A percentile compares a stretch with the other conserved stretches of the same genome.
phyloP scores from a whole-genome alignment of 495 filamentous ascomycete genomes.

The Aspergillus diversus region DNA sequence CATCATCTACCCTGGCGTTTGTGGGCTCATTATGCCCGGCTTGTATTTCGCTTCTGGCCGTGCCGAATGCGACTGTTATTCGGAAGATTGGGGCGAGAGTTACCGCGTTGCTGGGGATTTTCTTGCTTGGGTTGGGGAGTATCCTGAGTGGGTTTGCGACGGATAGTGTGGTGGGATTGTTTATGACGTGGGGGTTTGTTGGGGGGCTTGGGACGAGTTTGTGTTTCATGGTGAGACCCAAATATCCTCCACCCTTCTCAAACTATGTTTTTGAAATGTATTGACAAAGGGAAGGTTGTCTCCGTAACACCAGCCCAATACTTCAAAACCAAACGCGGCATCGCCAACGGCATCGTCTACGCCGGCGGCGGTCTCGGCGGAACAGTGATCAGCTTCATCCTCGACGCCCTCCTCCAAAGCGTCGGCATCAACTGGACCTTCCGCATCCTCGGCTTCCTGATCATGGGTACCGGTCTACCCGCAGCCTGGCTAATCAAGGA shows the following conservation, averaged over 20 bases:
- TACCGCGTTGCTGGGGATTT: slow-evolving; percentile 48
- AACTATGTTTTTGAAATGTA: too few species aligned
- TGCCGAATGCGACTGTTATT: slow-evolving; percentile 54
- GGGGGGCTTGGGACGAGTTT: slow-evolving; percentile 56
- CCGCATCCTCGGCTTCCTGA: slow-evolving; percentile 53
- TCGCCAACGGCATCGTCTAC: slow-evolving; percentile 61
- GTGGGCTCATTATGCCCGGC: slow-evolving; percentile 57
- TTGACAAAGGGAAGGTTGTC: slow-evolving; percentile 17
- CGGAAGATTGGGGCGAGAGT: slow-evolving; percentile 49
- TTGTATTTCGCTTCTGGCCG: slow-evolving; percentile 50
- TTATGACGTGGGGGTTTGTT: slow-evolving; percentile 58
- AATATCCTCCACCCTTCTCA: too few species aligned
- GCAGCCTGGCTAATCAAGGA: slow-evolving; percentile 62
- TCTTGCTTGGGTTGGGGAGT: slow-evolving; percentile 50
- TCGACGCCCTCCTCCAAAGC: slow-evolving; percentile 48
- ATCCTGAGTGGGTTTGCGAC: slow-evolving; percentile 54
- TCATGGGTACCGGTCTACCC: slow-evolving; percentile 53
- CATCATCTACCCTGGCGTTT: slow-evolving; percentile 56
- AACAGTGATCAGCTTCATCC: slow-evolving; percentile 50
- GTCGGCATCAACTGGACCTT: slow-evolving; percentile 60
- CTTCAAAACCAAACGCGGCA: slow-evolving; percentile 56
- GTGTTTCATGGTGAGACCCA: slow-evolving; percentile 34
- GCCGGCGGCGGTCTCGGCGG: slow-evolving; percentile 58
- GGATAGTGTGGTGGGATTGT: slow-evolving; percentile 53
- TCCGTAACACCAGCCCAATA: slow-evolving; percentile 57